phyloP scores from a whole-genome alignment of 345 rosid genomes.

The Diplotaxis tenuifolia region DNA sequence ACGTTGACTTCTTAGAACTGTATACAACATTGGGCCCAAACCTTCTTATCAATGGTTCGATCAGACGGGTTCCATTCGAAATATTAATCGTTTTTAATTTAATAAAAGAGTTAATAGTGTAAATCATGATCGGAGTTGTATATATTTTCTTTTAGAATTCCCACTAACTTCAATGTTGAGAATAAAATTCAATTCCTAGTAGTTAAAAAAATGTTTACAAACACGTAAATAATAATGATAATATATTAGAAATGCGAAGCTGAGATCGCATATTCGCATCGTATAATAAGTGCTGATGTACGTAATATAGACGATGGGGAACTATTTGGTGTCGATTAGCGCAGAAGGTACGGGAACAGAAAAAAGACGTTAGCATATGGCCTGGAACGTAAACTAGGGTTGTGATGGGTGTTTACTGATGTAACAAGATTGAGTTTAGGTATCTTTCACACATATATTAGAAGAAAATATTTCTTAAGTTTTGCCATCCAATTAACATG shows the following conservation, averaged over 20 bases:
- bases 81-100: neutral
- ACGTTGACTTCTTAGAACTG: slow-evolving; percentile 5
- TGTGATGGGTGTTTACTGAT: too few relatives aligned
- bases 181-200: neutral
- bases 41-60: neutral
- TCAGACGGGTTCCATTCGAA: slow-evolving; percentile 2
- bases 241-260: neutral
- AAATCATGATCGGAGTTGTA: slow-evolving; percentile 3
- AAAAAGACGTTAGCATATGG: too few relatives aligned
- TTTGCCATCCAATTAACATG: too few relatives aligned
- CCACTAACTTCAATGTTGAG: slow-evolving; percentile 7
- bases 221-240: neutral
- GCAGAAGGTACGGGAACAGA: too few relatives aligned
- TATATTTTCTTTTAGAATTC: neutral
- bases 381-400: too few relatives aligned
- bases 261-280: neutral
- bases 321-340: neutral
- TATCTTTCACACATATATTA: too few relatives aligned
- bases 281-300: neutral
- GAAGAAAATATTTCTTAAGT: too few relatives aligned
- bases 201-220: neutral
- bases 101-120: neutral
- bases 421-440: too few relatives aligned
- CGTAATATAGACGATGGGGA: neutral
- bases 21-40: neutral